Base-by-base conservation (phyloP, 805 yeast species). In the Ogataea henricii region DNA sequence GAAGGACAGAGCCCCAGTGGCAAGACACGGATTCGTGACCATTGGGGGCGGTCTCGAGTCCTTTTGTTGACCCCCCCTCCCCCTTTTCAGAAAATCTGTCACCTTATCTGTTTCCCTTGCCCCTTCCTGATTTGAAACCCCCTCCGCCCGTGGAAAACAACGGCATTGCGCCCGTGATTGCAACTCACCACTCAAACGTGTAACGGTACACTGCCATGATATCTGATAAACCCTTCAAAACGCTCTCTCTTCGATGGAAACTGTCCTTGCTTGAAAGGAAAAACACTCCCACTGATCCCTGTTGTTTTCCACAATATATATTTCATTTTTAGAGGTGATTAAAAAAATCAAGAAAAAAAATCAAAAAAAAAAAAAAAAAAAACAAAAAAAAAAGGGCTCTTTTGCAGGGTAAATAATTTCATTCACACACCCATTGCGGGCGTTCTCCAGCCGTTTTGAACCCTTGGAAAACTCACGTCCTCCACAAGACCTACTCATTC, bases 401-500 rank as follows among this genome's bases (percentile, higher is more conserved):
- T n/a, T 30, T 8, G n/a, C 18, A 30, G 34, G 34, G 34, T 30
- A 30, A 30, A 16, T 14, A 30, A 23, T 34, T 34, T 34, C 13
- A n/a, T n/a, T n/a, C n/a, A n/a, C n/a, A n/a, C 23, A 34, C 21
- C 38, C 21, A 20, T 34, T 18, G 38, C 21, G 35, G 29, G 9
- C 21, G n/a, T 3, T 6, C 16, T 17, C 16, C 16, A 14, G 14
- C 6, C 9, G 16, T 16, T 22, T 8, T 22, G 8, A 22, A n/a
- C n/a, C 25, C 25, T 6, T 6, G 25, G 8, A 22, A 22, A 22
- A 22, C 8, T 8, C 6, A 22, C 25, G 25, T 6, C 8, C 8
- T 22, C 25, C 14, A n/a, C 25, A 25, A 29, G 7, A 37, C 40
- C 53, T 51, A 73, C 54, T 76, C 79, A 26, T 65, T 67, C 74